Evolutionary conservation across 371 early-diverging fungal species (phyloP).

Genomic region (Mortierella sp.): DNA sequence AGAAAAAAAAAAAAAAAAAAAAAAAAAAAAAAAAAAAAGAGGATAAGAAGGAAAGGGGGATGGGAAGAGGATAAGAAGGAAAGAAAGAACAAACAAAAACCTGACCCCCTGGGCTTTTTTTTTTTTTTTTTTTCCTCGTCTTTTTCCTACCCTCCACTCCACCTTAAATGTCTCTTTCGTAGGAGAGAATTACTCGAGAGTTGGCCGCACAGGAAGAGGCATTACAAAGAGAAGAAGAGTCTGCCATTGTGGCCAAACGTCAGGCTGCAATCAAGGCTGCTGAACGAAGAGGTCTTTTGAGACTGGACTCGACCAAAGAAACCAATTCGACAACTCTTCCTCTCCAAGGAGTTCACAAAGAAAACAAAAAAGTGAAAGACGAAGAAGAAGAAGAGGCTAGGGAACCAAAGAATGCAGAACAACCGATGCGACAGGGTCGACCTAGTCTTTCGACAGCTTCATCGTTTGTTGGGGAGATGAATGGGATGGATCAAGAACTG

Average conservation of each 20-base stretch:
- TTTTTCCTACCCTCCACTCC: neutral
- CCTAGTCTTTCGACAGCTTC: constrained; percentile 25
- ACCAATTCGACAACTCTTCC: constrained; percentile 15
- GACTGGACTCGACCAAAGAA: constrained; percentile 24
- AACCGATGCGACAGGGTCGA: constrained; percentile 2
- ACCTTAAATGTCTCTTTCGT: neutral
- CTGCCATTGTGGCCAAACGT: constrained; percentile 24
- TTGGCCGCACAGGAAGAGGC: constrained; percentile 45
- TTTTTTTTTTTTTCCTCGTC: neutral
- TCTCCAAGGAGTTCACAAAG: neutral
- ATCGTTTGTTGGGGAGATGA: constrained; percentile 44
- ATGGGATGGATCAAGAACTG: constrained; percentile 41
- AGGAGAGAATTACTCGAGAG: constrained; percentile 43
- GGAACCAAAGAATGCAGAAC: constrained; percentile 1
- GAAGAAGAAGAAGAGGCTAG: constrained; percentile 3
- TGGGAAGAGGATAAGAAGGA: too few relatives aligned
- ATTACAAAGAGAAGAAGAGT: constrained; percentile 38
- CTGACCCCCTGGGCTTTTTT: too few relatives aligned
- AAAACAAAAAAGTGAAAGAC: constrained; percentile 2
- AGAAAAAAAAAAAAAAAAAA: too few relatives aligned
- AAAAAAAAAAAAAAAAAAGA: too few relatives aligned
- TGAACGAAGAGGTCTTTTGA: constrained; percentile 34
- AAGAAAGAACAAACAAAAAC: too few relatives aligned
- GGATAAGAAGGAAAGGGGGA: too few relatives aligned
- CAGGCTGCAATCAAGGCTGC: constrained; percentile 43